phyloP scores from a whole-genome alignment of 805 yeast species.

The Scheffersomyces amazonensis region DNA sequence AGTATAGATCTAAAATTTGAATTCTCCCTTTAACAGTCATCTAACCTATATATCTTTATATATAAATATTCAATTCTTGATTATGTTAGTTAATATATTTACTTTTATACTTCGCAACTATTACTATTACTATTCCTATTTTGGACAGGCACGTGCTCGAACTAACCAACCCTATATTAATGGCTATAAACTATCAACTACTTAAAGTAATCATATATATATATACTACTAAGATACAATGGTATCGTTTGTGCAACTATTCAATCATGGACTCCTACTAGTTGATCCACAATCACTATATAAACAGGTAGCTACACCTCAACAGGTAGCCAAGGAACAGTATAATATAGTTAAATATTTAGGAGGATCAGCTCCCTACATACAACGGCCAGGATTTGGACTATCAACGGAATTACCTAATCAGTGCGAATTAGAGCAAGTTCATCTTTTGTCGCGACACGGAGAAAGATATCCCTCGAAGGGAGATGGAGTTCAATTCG shows the following conservation, averaged over 20 bases:
- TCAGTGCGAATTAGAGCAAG: conserved; percentile 57
- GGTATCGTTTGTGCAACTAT: conserved; percentile 3
- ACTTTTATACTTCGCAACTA: too few relatives aligned
- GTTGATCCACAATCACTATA: conserved; percentile 8
- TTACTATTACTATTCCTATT: too few relatives aligned
- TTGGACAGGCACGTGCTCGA: too few relatives aligned
- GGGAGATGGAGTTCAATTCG: conserved; percentile 5
- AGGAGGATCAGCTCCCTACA: conserved; percentile 60
- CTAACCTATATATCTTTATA: not conserved
- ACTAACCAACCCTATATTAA: too few relatives aligned
- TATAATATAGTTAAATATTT: conserved; percentile 47
- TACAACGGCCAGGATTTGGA: conserved; percentile 50
- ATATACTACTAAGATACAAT: too few relatives aligned
- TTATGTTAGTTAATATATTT: not conserved
- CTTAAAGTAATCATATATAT: too few relatives aligned
- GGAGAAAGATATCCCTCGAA: conserved; percentile 63
- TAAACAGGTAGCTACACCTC: conserved; percentile 33
- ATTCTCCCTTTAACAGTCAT: not conserved
- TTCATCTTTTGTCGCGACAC: conserved; percentile 69
- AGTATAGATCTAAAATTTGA: conserved; percentile 2
- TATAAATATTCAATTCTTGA: conserved; percentile 1
- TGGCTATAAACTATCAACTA: too few relatives aligned
- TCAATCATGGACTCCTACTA: conserved; percentile 4
- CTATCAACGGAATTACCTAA: conserved; percentile 46
- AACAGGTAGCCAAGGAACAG: conserved; percentile 39